phyloP scores from a whole-genome alignment of 345 rosid genomes.

The Combretum micranthum region DNA sequence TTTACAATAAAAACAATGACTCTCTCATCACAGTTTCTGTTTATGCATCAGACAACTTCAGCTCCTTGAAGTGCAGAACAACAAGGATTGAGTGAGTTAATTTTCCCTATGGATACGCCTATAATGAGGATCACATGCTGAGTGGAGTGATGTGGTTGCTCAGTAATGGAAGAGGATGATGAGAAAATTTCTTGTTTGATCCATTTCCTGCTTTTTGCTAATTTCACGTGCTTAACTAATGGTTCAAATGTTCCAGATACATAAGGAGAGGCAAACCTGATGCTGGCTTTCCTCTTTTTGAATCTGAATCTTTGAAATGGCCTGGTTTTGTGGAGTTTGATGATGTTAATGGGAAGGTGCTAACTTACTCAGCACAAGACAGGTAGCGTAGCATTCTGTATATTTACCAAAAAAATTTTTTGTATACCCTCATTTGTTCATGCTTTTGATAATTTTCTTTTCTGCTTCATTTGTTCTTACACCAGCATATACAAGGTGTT shows the following conservation, averaged over 20 bases:
- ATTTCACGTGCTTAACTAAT: too few relatives aligned
- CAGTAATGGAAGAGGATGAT: too few relatives aligned
- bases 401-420: background rate
- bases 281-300: constrained; percentile 79
- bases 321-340: constrained; percentile 92
- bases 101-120: background rate
- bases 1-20: constrained; percentile 62
- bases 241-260: constrained; percentile 34
- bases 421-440: background rate
- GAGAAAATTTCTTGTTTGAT: too few relatives aligned
- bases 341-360: constrained; percentile 84
- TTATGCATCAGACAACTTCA: constrained; percentile 55
- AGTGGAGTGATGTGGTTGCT: too few relatives aligned
- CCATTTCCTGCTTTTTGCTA: too few relatives aligned
- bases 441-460: background rate
- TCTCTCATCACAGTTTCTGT: constrained; percentile 66
- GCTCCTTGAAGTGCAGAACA: constrained; percentile 63
- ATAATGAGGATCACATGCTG: too few relatives aligned
- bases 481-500: constrained; percentile 54
- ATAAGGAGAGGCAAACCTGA: constrained; percentile 62
- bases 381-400: constrained; percentile 24
- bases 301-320: constrained; percentile 82
- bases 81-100: constrained; percentile 51
- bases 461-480: constrained; percentile 2
- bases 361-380: constrained; percentile 78